Evolutionary conservation across 2,329 filamentous ascomycete genomes (phyloP).

Genomic region (Westerdykella ornata): DNA sequence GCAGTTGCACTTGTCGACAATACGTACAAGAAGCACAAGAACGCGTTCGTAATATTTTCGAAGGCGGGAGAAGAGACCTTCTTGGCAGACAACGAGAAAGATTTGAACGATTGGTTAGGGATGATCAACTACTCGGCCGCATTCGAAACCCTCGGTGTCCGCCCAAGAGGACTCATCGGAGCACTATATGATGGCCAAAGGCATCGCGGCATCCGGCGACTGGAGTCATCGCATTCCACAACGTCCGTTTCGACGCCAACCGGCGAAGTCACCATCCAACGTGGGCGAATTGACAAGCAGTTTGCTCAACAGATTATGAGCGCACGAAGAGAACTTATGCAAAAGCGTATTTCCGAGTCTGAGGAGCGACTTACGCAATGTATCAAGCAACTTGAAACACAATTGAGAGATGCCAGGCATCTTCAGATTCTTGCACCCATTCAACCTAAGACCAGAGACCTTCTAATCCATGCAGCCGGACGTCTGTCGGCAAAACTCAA

Average conservation of each 20-base stretch:
- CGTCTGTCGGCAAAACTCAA: slow-evolving; percentile 82
- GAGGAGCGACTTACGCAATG: slow-evolving; percentile 67
- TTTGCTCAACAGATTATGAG: slow-evolving; percentile 80
- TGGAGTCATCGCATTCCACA: slow-evolving; percentile 52
- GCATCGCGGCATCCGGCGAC: slow-evolving; percentile 62
- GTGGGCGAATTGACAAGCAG: slow-evolving; percentile 68
- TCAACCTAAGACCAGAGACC: slow-evolving; percentile 80
- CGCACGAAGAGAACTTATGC: slow-evolving; percentile 75
- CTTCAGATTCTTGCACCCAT: slow-evolving; percentile 84
- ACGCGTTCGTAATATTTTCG: slow-evolving; percentile 85
- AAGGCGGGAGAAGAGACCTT: slow-evolving; percentile 81
- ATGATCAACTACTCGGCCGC: slow-evolving; percentile 95
- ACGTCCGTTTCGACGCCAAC: slow-evolving; percentile 62
- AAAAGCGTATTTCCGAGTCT: slow-evolving; percentile 73
- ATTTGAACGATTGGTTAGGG: slow-evolving; percentile 94
- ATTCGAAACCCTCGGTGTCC: slow-evolving; percentile 83
- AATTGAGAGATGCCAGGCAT: slow-evolving; percentile 84
- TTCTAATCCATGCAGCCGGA: slow-evolving; percentile 76
- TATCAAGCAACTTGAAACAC: slow-evolving; percentile 72
- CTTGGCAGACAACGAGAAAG: slow-evolving; percentile 78
- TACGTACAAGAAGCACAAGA: slow-evolving; percentile 89
- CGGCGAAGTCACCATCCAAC: slow-evolving; percentile 66
- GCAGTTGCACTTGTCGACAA: slow-evolving; percentile 82
- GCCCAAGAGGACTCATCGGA: slow-evolving; percentile 80
- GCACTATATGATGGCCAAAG: slow-evolving; percentile 79